Evolutionary conservation across 306 rosid genomes (phyloP), one percentile per base, ranked within the genome.

Genomic region (Dalbergia cultrata): DNA sequence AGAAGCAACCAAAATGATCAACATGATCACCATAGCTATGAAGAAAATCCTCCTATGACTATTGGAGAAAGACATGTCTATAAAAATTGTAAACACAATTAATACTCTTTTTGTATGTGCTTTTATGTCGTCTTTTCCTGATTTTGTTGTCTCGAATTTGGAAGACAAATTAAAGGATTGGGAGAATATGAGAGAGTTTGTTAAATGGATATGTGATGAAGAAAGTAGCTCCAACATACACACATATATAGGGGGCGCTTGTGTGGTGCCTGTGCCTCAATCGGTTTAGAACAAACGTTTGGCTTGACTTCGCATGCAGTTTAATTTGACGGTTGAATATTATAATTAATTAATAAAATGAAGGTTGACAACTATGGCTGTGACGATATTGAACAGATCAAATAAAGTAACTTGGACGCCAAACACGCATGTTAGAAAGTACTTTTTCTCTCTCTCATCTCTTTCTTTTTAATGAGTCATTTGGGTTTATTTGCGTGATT

Each of bases 1-100:
- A 43, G 65, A 84, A 26, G 70, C 57, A 47, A 86, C 58, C 61
- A 90, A 33, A 22, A 82, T 45, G n/a, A 26, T 5, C 16, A 80
- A 43, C 8, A 63, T 39, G 14, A 84, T 33, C 26, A 90, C 45
- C 41, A 86, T 6, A 59, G 49, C 54, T 0, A 21, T 56, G 19
- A 90, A 82, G 31, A 86, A 7, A 50, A 21, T 47, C 31, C 68
- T 84, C 16, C 44, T 84, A 59, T 43, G 14, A 69, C 37, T 80
- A 56, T 56, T 52, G 52, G 53, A 54, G 10, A 81, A 37, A 64
- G 79, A 44, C 79, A 75, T 75, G 33, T 60, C 33, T 22, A 8
- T 12, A 0, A 37, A 37, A 37, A 4, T 1, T 37, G 41, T 5
- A 37, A 26, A 37, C 41, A 37, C 41, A 37, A 37, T 44, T 44